phyloP scores from a whole-genome alignment of 2,329 filamentous ascomycete genomes.

The Lachnellula occidentalis region DNA sequence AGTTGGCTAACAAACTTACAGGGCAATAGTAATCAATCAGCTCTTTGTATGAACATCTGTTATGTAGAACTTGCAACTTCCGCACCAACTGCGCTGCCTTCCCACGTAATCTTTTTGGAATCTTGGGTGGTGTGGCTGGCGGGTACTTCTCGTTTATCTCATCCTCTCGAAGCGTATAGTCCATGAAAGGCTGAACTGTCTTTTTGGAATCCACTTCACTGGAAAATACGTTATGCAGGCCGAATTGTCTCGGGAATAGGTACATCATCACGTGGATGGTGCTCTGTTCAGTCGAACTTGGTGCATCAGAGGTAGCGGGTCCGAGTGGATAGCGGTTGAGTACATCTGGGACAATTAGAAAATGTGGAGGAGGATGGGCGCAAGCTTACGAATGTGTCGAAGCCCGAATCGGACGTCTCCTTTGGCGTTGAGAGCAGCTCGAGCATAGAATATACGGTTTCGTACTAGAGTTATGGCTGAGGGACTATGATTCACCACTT shows the following conservation, averaged over 20 bases:
- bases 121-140: constrained; percentile 27
- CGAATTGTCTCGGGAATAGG: constrained; percentile 87
- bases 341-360: constrained; percentile 54
- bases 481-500: constrained; percentile 36
- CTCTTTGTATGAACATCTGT: constrained; percentile 71
- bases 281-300: constrained; percentile 40
- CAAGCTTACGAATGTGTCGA: constrained; percentile 67
- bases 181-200: constrained; percentile 70
- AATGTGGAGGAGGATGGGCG: constrained; percentile 6
- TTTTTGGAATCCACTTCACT: constrained; percentile 58
- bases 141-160: constrained; percentile 53
- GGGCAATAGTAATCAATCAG: constrained; percentile 81
- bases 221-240: constrained; percentile 87
- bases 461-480: constrained; percentile 66
- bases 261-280: constrained; percentile 79
- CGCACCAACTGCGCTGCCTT: constrained; percentile 52
- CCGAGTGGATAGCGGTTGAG: constrained; percentile 60
- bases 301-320: background rate
- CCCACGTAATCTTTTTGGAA: constrained; percentile 67
- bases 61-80: constrained; percentile 65
- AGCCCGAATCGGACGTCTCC: constrained; percentile 69
- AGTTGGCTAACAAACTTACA: constrained; percentile 18
- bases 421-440: constrained; percentile 62
- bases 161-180: constrained; percentile 79
- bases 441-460: constrained; percentile 81